Evolutionary conservation across 1,284 basidiomycete species (phyloP).

Genomic region (Ustilago loliicola): DNA sequence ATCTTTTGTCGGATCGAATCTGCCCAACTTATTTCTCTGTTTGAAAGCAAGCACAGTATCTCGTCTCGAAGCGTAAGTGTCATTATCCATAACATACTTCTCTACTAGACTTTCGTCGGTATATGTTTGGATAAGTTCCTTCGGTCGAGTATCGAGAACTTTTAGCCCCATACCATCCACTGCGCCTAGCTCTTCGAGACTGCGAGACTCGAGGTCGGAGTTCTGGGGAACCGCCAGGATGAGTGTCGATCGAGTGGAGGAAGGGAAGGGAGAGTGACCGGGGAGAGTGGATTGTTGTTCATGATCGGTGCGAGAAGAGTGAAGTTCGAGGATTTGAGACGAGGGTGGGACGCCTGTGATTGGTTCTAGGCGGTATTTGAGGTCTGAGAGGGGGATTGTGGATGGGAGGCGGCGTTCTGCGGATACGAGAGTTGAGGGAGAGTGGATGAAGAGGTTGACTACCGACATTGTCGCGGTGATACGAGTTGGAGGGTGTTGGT

Average conservation of each 20-base stretch:
- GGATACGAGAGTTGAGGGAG: conserved; percentile 55
- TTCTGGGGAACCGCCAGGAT: conserved; percentile 73
- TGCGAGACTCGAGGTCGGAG: conserved; percentile 77
- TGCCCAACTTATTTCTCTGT: conserved; percentile 86
- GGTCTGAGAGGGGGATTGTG: conserved; percentile 38
- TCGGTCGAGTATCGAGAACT: conserved; percentile 72
- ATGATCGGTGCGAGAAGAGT: conserved; percentile 71
- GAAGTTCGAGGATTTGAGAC: conserved; percentile 72
- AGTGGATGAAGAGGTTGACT: conserved; percentile 59
- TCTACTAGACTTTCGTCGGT: conserved; percentile 87
- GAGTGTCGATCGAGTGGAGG: conserved; percentile 72
- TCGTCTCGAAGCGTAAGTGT: conserved; percentile 79
- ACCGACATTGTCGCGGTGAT: conserved; percentile 45
- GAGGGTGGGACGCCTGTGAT: conserved; percentile 85
- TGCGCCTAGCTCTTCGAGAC: conserved; percentile 81
- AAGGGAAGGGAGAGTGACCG: conserved; percentile 20
- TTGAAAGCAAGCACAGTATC: conserved; percentile 94
- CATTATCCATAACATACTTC: conserved; percentile 89
- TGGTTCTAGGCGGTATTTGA: conserved; percentile 84
- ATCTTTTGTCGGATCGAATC: conserved; percentile 76
- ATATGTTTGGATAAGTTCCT: conserved; percentile 80
- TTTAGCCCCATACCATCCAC: conserved; percentile 80
- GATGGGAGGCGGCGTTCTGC: conserved; percentile 58
- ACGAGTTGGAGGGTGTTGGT: not conserved
- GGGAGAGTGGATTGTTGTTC: conserved; percentile 46